Evolutionary conservation across 225 moss, liverwort and hornwort genomes (phyloP).

Genomic region (Bryoerythrophyllum caledonicum): DNA sequence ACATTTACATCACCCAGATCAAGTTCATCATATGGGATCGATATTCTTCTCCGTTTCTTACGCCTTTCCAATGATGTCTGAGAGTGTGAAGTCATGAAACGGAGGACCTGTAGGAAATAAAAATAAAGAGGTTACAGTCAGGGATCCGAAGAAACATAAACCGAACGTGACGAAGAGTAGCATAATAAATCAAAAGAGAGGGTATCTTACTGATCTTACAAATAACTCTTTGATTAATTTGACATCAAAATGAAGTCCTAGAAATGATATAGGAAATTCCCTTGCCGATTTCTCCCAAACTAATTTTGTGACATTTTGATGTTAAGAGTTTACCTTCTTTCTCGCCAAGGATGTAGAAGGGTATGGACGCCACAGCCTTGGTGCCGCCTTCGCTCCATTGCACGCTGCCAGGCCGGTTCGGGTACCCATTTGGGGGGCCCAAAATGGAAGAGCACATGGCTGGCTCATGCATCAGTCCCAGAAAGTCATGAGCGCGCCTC

Average conservation of each 20-base stretch:
- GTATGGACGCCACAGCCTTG: conserved; percentile 82
- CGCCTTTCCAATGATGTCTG: conserved; percentile 67
- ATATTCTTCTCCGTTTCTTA: conserved; percentile 9
- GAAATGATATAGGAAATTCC: no score
- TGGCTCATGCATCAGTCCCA: conserved; percentile 95
- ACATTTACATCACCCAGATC: neutral
- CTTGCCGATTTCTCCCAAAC: no score
- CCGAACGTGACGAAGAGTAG: neutral
- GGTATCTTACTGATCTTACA: no score
- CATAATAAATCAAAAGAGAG: no score
- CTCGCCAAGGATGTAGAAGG: conserved; percentile 89
- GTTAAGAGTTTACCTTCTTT: conserved; percentile 57
- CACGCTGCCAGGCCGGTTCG: conserved; percentile 70
- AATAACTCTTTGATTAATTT: no score
- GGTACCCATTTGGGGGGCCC: conserved; percentile 72
- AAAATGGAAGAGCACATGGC: conserved; percentile 90
- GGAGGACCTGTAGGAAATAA: conserved; percentile 68
- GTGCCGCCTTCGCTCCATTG: conserved; percentile 84
- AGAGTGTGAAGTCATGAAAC: conserved; percentile 83
- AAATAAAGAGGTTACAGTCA: neutral
- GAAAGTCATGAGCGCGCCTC: conserved; percentile 86
- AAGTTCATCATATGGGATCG: neutral
- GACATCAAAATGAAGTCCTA: no score
- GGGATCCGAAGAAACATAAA: neutral
- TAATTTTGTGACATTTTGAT: no score